Conservation (phyloP, 495 filamentous ascomycete genomes). For the Neurospora sublineolata region DNA sequence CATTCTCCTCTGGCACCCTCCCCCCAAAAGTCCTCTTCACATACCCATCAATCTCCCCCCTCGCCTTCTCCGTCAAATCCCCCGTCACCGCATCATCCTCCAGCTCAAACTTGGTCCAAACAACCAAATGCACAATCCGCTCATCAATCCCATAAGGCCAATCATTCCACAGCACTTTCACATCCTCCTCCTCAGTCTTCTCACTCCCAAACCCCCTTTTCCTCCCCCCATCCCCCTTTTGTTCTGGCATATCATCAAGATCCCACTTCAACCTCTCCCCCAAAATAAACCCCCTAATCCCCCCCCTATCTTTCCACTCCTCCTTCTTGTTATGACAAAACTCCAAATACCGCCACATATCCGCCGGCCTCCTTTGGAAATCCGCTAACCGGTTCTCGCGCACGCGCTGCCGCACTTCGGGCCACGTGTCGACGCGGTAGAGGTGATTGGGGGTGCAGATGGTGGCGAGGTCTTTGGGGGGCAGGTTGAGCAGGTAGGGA, state of each 20-base stretch:
- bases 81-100: slow-evolving; percentile 54
- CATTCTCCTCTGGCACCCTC: too few species aligned
- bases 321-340: slow-evolving; percentile 50
- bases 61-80: slow-evolving; percentile 51
- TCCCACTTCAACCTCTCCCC: slow-evolving; percentile 54
- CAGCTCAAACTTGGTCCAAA: slow-evolving; percentile 77
- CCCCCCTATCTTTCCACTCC: slow-evolving; percentile 50
- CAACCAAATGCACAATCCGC: slow-evolving; percentile 67
- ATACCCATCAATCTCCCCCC: slow-evolving; percentile 54
- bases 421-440: slow-evolving; percentile 50
- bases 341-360: slow-evolving; percentile 59
- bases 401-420: slow-evolving; percentile 49
- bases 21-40: slow-evolving; percentile 51
- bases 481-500: slow-evolving; percentile 47
- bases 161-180: slow-evolving; percentile 73
- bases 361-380: slow-evolving; percentile 63
- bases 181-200: slow-evolving; percentile 37
- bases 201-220: slow-evolving; percentile 30
- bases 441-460: slow-evolving; percentile 52
- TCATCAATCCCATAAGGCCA: slow-evolving; percentile 79
- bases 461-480: slow-evolving; percentile 45
- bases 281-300: slow-evolving; percentile 63
- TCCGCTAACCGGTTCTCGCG: slow-evolving; percentile 54
- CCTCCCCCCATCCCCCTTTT: slow-evolving; percentile 15
- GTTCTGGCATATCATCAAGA: too few species aligned